Evolutionary conservation across 2,329 filamentous ascomycete genomes (phyloP), one percentile per base, ranked within the genome.

Genomic region (Diaporthe batatas): DNA sequence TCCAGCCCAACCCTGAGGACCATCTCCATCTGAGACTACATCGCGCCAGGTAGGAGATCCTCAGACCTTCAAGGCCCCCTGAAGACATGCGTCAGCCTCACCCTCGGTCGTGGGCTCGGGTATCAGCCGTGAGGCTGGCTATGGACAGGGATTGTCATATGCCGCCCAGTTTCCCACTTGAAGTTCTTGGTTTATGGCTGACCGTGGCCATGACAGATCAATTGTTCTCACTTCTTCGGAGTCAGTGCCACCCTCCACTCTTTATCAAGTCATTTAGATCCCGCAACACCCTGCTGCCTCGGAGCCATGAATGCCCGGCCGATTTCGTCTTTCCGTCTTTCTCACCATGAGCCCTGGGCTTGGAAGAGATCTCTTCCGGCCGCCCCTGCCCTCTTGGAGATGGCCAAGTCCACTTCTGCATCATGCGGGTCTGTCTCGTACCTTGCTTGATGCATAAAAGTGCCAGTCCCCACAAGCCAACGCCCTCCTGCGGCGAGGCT

Each of bases 11-110:
- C 79, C 92, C 91, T 53, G 90, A 91, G 80, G 91, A 95, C 80
- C 89, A 89, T 75, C 93, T 97, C 80, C 93, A 90, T 75, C 87
- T 97, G 67, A 93, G 95, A 75, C 86, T 93, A 75, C 95, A 98
- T 83, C 91, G 95, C 70, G 95, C 95, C 57, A 91, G 93, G 74
- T 95, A 32, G 23, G 68, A 42, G 23, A 32, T 58, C 21, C 39
- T 16, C 39, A 58, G 36, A 47, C 39, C 36, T 18, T 58, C n/a
- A 23, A 25, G 42, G 21, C 59, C 18, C 29, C 29, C 7, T 34
- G 25, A 10, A 34, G 16, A n/a, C 10, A 34, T 14, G n/a, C 29
- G 18, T 11, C 12, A 16, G 14, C n/a, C 32, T 53, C 47, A 36
- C 44, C 42, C 62, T 32, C 32, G 7, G n/a, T 23, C 47, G 18